Base-by-base conservation (phyloP, 768 basidiomycete genomes). In the Boletales sp. region DNA sequence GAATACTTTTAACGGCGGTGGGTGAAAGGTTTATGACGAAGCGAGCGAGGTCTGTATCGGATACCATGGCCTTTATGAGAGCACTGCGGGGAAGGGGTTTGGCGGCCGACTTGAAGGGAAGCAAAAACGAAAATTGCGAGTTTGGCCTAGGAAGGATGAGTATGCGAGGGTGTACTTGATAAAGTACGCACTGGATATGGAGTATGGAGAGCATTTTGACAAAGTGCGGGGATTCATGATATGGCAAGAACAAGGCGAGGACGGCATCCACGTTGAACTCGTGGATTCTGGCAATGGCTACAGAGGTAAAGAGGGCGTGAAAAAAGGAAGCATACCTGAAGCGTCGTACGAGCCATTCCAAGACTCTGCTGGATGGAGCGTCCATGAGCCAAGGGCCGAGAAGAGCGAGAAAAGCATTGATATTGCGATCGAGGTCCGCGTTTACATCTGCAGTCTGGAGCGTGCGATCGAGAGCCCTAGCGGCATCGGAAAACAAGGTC, bases 191-290 rank as follows among this genome's bases (percentile, higher is more conserved):
- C 88, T 78, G 75, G 49, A 92, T 78, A 58, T 86, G 80, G 46
- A 97, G 71, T 58, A 99, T 92, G 2, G 88, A 82, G 21, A 97
- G 74, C 78, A 97, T 90, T 59, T 97, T 95, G 9, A 87, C 79
- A 67, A 98, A 98, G 65, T 97, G 93, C 0, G 90, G 84, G 5
- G 94, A 89, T 57, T 94, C 91, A 61, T 98, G 93, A 64, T 95
- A 97, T 0, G 97, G 97, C 29, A 97, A 71, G 69, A 98, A 98
- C 19, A 93, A 73, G 8, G 84, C 70, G 7, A 98, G 75, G 24
- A 94, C 63, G 19, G 79, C 77, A 47, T 86, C 79, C 47, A 94
- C 77, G 60, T 98, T 97, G 73, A 97, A 93, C 65, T 98, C 94
- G 62, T 97, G 80, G 24, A 97, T 82, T 65, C 95, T 97, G 15